Evolutionary conservation across 495 filamentous ascomycete genomes (phyloP), one percentile per base, ranked within the genome.

Genomic region (Talaromyces stipitatus): DNA sequence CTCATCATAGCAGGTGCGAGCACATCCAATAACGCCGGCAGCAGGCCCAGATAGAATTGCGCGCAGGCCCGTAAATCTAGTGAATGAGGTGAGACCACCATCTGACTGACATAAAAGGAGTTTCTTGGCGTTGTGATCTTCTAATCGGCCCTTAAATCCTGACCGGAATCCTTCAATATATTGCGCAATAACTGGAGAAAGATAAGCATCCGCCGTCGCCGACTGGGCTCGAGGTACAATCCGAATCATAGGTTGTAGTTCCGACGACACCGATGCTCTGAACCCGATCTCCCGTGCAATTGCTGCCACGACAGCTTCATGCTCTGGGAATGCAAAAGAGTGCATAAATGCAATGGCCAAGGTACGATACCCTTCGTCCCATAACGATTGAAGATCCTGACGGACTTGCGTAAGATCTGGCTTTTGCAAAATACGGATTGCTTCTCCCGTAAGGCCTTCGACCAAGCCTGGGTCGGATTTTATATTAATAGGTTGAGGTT

Each of bases 171-270:
- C 92, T 27, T 84, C 78, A 62, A 97, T 95, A 67, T 98, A 98
- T 68, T 92, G 91, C 67, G 91, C 91, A 64, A 98, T 97, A 9
- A 91, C 89, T 0, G 94, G 94, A 2, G 94, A 97, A 4, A 98
- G 80, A 66, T 98, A 98, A 3, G 94, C 94, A 74, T 98, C 94
- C 5, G 92, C 94, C 26, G 91, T 95, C 9, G 94, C 89, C 14
- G 90, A 95, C 9, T 92, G 97, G 11, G 90, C 92, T 55, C 94
- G 77, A 24, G 92, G 87, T 26, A 82, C 78, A 30, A 82, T 70
- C 56, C 78, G 78, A 61, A 82, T 97, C 92, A 97, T 98, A 24
- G 94, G 94, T 84, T 96, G 95, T 26, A 81, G 50, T 48, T 75
- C 78, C 50, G 71, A 80, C 26, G 64, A 78, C n/a, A 74, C 64